phyloP scores from a whole-genome alignment of 75 land plant species.

The Pseudotsuga menziesii region DNA sequence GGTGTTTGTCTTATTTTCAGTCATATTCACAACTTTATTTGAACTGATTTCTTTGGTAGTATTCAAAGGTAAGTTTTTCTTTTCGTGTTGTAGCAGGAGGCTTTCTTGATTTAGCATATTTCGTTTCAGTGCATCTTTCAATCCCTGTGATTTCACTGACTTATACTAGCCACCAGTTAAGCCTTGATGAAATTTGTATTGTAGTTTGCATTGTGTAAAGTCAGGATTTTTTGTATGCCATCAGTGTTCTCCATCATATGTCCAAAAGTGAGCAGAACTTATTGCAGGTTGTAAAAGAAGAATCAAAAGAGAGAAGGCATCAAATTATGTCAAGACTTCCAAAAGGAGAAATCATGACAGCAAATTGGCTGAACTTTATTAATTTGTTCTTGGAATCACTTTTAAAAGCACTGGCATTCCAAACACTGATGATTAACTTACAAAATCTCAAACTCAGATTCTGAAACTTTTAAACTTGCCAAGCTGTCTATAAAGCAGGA shows the following conservation, averaged over 20 bases:
- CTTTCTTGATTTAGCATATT: background rate
- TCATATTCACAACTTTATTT: slow-evolving; percentile 45
- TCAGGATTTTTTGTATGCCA: background rate
- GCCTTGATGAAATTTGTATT: background rate
- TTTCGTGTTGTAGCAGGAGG: too few relatives aligned
- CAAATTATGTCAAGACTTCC: background rate
- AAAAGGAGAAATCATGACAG: background rate
- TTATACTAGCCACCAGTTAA: background rate
- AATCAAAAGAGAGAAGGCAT: background rate
- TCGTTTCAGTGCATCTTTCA: background rate
- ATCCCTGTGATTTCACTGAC: background rate
- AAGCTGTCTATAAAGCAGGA: too few relatives aligned
- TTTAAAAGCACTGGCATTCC: background rate
- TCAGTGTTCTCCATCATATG: background rate
- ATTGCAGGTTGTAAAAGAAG: background rate
- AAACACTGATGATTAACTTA: background rate
- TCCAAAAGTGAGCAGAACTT: background rate
- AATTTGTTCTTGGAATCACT: background rate
- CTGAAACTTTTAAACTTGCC: background rate
- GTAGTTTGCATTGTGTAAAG: background rate
- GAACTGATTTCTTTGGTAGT: slow-evolving; percentile 46
- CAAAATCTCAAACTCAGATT: background rate
- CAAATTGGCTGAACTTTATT: background rate
- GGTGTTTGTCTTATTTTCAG: slow-evolving; percentile 77
- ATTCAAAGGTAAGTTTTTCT: slow-evolving; percentile 55